Evolutionary conservation across 2,329 filamentous ascomycete species (phyloP).

Genomic region (Ilyonectria robusta): DNA sequence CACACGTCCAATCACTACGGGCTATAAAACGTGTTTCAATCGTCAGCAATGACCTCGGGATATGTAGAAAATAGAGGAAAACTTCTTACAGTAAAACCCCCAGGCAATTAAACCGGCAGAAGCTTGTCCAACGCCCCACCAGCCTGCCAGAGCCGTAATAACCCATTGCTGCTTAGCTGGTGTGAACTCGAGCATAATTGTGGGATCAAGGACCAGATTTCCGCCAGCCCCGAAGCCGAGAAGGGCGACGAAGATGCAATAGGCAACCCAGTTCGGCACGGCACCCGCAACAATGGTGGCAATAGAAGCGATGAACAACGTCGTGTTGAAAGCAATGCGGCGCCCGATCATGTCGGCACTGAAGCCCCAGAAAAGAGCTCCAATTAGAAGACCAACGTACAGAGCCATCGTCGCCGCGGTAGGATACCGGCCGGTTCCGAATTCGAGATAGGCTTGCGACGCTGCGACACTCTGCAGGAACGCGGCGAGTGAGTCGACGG

Average conservation of each 20-base stretch:
- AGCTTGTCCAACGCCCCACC: slow-evolving; percentile 66
- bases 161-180: slow-evolving; percentile 73
- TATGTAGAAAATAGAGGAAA: not conserved
- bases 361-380: slow-evolving; percentile 76
- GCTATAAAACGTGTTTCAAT: not conserved
- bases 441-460: slow-evolving; percentile 66
- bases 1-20: slow-evolving; percentile 14
- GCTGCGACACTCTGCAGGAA: slow-evolving; percentile 73
- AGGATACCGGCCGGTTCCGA: slow-evolving; percentile 25
- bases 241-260: slow-evolving; percentile 73
- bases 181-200: slow-evolving; percentile 62
- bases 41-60: not conserved
- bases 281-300: slow-evolving; percentile 75
- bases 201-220: slow-evolving; percentile 75
- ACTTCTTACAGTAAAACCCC: slow-evolving; percentile 56
- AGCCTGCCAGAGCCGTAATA: slow-evolving; percentile 70
- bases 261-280: slow-evolving; percentile 72
- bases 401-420: slow-evolving; percentile 63
- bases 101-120: slow-evolving; percentile 65
- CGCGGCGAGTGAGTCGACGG: slow-evolving; percentile 66
- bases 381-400: slow-evolving; percentile 61
- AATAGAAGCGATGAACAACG: slow-evolving; percentile 70
- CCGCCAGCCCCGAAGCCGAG: slow-evolving; percentile 75
- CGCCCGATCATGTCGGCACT: slow-evolving; percentile 75
- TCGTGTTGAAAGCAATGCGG: slow-evolving; percentile 75